Evolutionary conservation across 2,329 filamentous ascomycete species (phyloP), one percentile per base, ranked within the genome.

Genomic region (Diaporthe capsici): DNA sequence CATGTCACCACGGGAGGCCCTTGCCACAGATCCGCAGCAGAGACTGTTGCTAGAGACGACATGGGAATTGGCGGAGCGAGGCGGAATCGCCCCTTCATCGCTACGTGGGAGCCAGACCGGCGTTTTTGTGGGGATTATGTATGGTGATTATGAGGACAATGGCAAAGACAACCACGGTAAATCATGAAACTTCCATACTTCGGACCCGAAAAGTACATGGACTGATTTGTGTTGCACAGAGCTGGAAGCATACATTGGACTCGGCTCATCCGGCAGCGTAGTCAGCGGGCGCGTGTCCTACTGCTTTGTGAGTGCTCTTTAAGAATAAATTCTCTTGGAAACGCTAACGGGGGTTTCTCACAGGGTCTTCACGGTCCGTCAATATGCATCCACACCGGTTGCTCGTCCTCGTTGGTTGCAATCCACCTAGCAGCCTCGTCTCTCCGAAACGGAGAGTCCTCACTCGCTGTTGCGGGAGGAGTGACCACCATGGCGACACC

Each of bases 111-210:
- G 53, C 3, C 75, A 82, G 31, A 83, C 81, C 2, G 80, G 77
- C 1, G 80, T 82, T 1, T 84, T 81, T 25, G 78, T 80, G 1
- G 79, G 79, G 0, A 78, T 81, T 9, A 79, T 78, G 55, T 78
- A 73, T 5, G 57, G 49, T 7, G 82, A 84, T 67, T 83, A 82
- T 51, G 63, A 74, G 9, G 70, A 44, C 17, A 73, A 34, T 8
- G 71, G 71, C 8, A 73, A 68, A 22, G 25, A 57, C 1, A 63
- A 57, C 4, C 65, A n/a, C 8, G 65, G 65, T 70, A 55, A 5
- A 6, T 31, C 31, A 31, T 7, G 31, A 1, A 31, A 31, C 31
- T 6, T 31, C 5, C 31, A 31, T 31, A 31, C 31, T 31, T 31
- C 31, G 0, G 31, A 6, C 31, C 31, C 0, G 31, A 31, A 31